Evolutionary conservation across 1,284 basidiomycete genomes (phyloP).

Genomic region (Moniliella sp.): DNA sequence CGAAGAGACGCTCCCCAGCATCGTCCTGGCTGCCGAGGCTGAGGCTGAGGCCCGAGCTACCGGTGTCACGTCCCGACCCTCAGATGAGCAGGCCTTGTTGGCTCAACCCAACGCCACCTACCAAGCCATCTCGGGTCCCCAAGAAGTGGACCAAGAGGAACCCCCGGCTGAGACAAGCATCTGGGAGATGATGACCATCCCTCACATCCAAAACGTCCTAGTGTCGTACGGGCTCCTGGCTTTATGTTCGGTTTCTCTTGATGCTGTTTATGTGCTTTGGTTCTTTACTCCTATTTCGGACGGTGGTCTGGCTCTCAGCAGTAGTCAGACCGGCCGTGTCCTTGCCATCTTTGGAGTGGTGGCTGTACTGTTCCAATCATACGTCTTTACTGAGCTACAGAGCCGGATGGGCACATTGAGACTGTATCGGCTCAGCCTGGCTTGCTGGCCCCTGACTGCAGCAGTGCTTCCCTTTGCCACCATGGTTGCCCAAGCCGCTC

Average conservation of each 20-base stretch:
- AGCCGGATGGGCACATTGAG: constrained; percentile 6
- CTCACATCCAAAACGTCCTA: constrained; percentile 19
- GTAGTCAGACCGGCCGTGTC: constrained; percentile 11
- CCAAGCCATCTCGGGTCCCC: too few relatives aligned
- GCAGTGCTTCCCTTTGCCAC: constrained; percentile 13
- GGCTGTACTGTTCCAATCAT: constrained; percentile 11
- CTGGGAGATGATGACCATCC: constrained; percentile 5
- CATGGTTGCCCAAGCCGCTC: constrained; percentile 4
- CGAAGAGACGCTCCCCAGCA: constrained; percentile 26
- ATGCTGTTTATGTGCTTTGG: constrained; percentile 15
- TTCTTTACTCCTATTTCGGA: constrained; percentile 8
- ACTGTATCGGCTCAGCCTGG: constrained; percentile 7
- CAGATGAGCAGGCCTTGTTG: background rate
- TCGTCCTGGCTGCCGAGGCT: constrained; percentile 5
- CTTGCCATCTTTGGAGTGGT: constrained; percentile 12
- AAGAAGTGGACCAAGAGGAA: too few relatives aligned
- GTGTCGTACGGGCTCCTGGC: constrained; percentile 11
- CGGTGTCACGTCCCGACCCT: too few relatives aligned
- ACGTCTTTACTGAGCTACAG: constrained; percentile 11
- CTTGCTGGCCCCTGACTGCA: constrained; percentile 8
- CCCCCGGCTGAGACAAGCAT: too few relatives aligned
- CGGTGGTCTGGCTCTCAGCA: constrained; percentile 10
- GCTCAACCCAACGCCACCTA: background rate
- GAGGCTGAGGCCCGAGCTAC: background rate
- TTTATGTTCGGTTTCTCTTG: constrained; percentile 12